Percentiles rank a stretch among this genome's conserved stretches.
phyloP scores from a whole-genome alignment of 2,329 filamentous ascomycete genomes.

The Myriosclerotinia scirpicola region DNA sequence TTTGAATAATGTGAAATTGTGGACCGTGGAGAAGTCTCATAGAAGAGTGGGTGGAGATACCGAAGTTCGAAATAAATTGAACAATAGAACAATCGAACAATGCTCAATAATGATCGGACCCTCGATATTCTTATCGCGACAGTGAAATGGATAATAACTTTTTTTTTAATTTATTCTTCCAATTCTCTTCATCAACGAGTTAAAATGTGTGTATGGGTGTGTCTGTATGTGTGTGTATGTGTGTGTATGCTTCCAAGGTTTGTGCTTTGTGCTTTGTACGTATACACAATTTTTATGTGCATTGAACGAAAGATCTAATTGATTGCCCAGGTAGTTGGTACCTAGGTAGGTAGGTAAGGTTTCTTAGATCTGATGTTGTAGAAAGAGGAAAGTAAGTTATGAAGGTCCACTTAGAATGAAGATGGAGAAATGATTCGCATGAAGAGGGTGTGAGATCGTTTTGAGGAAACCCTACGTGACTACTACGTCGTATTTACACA shows the following conservation, averaged over 20 bases:
- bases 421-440: constrained; percentile 22
- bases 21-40: constrained; percentile 5
- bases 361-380: not conserved
- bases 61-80: constrained; percentile 2
- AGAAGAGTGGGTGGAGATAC: not conserved
- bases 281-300: not conserved
- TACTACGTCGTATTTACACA: constrained; percentile 12
- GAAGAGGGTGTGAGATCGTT: constrained; percentile 8
- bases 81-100: not conserved
- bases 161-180: not conserved
- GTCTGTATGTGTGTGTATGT: too few relatives aligned
- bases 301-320: constrained; percentile 2
- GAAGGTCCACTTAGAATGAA: constrained; percentile 16
- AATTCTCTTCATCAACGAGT: constrained; percentile 1
- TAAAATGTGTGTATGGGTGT: not conserved
- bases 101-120: not conserved
- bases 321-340: too few relatives aligned
- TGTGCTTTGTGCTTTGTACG: too few relatives aligned
- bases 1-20: constrained; percentile 12
- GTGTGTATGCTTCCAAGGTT: too few relatives aligned
- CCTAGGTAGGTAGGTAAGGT: too few relatives aligned
- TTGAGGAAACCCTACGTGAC: not conserved
- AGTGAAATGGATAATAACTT: not conserved
- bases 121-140: not conserved
- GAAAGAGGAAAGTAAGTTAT: constrained; percentile 1